Base-by-base conservation (phyloP, 1,139 yeast species). In the Protomyces inouyei region DNA sequence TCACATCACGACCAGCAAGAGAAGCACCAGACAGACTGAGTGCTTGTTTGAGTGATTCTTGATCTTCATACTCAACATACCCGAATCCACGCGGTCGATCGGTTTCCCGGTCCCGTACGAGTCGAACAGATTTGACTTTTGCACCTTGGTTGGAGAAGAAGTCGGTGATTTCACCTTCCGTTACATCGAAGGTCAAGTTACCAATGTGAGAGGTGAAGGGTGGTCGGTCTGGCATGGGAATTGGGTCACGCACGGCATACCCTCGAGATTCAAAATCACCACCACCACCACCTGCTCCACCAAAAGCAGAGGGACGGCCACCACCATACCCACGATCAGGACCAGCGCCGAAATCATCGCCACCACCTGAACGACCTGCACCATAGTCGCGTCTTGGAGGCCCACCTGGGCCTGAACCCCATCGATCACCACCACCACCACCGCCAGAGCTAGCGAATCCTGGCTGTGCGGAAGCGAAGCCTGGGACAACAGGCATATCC, bases 201-300 rank as follows among this genome's bases (percentile, higher is more conserved):
- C 85, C 84, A 71, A 93, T 82, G 76, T 91, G 84, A 23, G 97
- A 97, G 73, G 89, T 87, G 80, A 78, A 95, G 65, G 99, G 99
- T 37, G 97, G 92, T 64, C 79, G 82, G 72, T 91, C 95, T 57
- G 99, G 99, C 68, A 95, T 81, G 55, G 96, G 96, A 14, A 66
- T 72, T 55, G 90, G 92, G 90, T 93, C 87, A 53, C 87, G 60
- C 5, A 52, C 37, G 9, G 64, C 51, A 40, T 57, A 55, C 25
- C 59, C 59, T 28, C 32, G 32, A 28, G 32, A 28, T 37, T 37
- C 43, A 37, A 12, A n/a, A 6, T 37, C 43, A 1, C 37, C 54
- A 21, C 21, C 18, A 23, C 25, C 53, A 9, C 36, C 54, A 4
- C 54, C 37, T 12, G n/a, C 32, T 6, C 35, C 37, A 18, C 36